Percentiles rank a stretch among this genome's conserved stretches.
Evolutionary conservation across 805 yeast genomes (phyloP).

Genomic region (Saccharomyces jurei): DNA sequence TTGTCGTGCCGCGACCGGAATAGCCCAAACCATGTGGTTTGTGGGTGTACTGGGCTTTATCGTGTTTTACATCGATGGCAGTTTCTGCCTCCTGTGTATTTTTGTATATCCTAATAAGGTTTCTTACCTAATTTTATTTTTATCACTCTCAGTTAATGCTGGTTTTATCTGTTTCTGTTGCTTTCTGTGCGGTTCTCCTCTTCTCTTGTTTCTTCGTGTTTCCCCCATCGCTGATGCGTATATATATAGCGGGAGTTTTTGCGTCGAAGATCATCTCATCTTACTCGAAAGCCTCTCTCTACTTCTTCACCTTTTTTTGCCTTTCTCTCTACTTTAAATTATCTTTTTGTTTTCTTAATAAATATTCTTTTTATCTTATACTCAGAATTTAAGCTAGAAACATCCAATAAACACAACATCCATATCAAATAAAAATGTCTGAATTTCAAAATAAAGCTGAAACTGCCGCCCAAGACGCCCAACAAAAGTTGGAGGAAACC

Average conservation of each 20-base stretch:
- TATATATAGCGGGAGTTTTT: not conserved
- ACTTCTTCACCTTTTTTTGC: not conserved
- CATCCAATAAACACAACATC: not conserved
- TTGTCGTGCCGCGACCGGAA: conserved; percentile 12
- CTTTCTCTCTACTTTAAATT: no score
- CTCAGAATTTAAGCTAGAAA: not conserved
- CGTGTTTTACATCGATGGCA: not conserved
- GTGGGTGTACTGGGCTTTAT: not conserved
- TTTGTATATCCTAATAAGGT: not conserved
- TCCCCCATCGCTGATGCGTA: not conserved
- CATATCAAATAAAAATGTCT: not conserved
- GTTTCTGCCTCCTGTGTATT: not conserved
- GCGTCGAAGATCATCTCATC: not conserved
- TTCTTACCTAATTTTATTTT: not conserved
- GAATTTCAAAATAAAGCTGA: not conserved
- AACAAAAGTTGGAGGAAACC: not conserved
- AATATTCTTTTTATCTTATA: not conserved
- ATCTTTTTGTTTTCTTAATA: not conserved
- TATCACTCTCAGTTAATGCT: not conserved
- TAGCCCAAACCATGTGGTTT: not conserved
- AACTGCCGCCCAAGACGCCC: not conserved
- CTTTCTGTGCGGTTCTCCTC: not conserved
- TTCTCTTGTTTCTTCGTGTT: not conserved
- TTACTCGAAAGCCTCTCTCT: not conserved
- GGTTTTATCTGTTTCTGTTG: not conserved